Evolutionary conservation across 495 filamentous ascomycete genomes (phyloP).

Genomic region (Hapsidospora chrysogenum): DNA sequence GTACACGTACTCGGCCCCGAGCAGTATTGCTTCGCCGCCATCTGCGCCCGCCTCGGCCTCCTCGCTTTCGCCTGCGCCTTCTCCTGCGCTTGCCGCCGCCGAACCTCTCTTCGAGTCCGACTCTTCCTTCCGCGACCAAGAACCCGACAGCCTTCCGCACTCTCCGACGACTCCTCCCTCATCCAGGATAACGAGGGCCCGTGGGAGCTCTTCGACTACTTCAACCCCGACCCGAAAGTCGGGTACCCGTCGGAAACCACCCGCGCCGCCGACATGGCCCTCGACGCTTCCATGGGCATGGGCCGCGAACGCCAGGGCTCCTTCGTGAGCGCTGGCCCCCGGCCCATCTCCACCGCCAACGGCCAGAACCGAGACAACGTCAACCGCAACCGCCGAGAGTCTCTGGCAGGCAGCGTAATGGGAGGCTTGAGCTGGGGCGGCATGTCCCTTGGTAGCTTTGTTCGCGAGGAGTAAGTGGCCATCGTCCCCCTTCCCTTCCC

Average conservation of each 20-base stretch:
- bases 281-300: conserved; percentile 34
- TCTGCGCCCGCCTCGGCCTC: conserved; percentile 12
- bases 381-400: conserved; percentile 56
- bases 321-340: conserved; percentile 60
- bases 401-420: conserved; percentile 71
- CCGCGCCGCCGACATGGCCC: conserved; percentile 37
- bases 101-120: neutral
- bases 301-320: conserved; percentile 52
- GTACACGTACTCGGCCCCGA: neutral
- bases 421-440: conserved; percentile 97
- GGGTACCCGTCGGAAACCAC: conserved; percentile 27
- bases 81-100: neutral
- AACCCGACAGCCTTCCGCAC: neutral
- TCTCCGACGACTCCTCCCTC: neutral
- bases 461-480: conserved; percentile 85
- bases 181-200: neutral
- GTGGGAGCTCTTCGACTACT: conserved; percentile 1
- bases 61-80: conserved; percentile 6
- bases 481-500: conserved; percentile 4
- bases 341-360: conserved; percentile 71
- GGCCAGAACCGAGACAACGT: conserved; percentile 48
- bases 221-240: conserved; percentile 5
- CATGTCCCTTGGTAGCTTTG: conserved; percentile 88
- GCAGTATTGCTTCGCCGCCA: conserved; percentile 2
- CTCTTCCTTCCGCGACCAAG: neutral